Base-by-base conservation (phyloP, 2,329 filamentous ascomycete species). In the Dothidotthia symphoricarpi region DNA sequence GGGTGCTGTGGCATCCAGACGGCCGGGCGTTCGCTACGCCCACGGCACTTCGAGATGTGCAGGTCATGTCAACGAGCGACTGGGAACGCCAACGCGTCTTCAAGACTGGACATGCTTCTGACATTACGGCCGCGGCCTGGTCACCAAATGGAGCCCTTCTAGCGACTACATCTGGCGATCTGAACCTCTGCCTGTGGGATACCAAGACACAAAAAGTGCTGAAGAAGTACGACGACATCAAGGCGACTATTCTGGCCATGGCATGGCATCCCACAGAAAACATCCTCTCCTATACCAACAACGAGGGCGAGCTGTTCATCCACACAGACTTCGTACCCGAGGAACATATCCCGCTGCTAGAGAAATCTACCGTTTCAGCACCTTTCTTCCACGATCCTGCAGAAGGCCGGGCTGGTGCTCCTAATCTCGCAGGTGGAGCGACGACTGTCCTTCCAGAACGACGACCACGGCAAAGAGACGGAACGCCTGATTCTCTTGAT, bases 191-290 rank as follows among this genome's bases (percentile, higher is more conserved):
- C 16, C 72, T 98, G 3, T 98, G 94, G 93, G 88, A 96, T 59
- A 85, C 87, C 2, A 89, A 85, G 65, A 88, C 86, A 1, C 91
- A 96, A 66, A 86, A 80, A 34, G 76, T 95, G 24, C 69, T 97
- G 38, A 82, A 85, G 42, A 82, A 81, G 48, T 77, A 87, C 53
- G 86, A 91, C 39, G 90, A 91, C 60, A 45, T 72, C 25, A 69
- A 71, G 26, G 75, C 83, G 36, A 90, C 90, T 47, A 86, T 97
- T 38, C 80, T 93, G 51, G 87, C 90, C 47, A 75, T 98, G 41
- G 78, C 81, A 19, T 98, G 93, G 91, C 93, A 98, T 59, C 90
- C 90, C 5, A 84, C 78, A 1, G 83, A 89, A 48, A 98, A 98
- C 55, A 80, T 91, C 3, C 69, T 93, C 1, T 94, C 90, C 0